These are phyloP conservation scores for Lobosporangium transversale DNA, from an alignment of 192 early-diverging fungal genomes.

Conservation along the genomic window DNA sequence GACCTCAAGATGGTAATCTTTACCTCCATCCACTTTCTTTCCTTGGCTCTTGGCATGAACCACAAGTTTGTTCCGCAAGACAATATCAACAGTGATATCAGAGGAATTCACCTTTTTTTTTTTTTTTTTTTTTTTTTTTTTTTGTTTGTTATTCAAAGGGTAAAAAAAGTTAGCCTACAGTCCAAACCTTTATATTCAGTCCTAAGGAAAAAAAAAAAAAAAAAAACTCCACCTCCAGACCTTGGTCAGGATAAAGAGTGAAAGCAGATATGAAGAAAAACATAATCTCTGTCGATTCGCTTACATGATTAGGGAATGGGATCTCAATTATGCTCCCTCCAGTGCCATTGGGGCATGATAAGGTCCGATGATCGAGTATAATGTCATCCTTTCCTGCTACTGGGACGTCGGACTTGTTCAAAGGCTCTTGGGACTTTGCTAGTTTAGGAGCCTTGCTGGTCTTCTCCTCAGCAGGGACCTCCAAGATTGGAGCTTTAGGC, in stretches of 20 bases:
- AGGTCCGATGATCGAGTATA: constrained; percentile 7
- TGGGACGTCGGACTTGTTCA: too few relatives aligned
- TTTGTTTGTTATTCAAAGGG: constrained; percentile 10
- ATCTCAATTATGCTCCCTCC: constrained; percentile 46
- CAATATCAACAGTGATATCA: constrained; percentile 36
- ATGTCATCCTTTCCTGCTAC: constrained; percentile 31
- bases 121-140: too few relatives aligned
- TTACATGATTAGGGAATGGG: constrained; percentile 40
- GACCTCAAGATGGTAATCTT: constrained; percentile 39
- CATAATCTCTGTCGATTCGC: too few relatives aligned
- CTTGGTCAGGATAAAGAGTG: too few relatives aligned
- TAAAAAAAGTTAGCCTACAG: neutral
- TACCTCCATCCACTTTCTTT: constrained; percentile 22
- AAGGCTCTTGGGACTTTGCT: too few relatives aligned
- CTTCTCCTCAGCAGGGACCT: too few relatives aligned
- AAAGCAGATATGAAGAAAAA: too few relatives aligned
- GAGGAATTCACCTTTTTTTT: neutral
- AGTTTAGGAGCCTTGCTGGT: too few relatives aligned
- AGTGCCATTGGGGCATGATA: constrained; percentile 41
- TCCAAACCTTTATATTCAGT: neutral
- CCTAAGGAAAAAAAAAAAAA: neutral
- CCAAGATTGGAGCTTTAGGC: too few relatives aligned
- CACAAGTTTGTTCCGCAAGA: constrained; percentile 31
- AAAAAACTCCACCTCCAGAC: neutral
- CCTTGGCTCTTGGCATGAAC: constrained; percentile 39